Base-by-base conservation (phyloP, 2,329 filamentous ascomycete species). In the Pseudocercospora cruenta region DNA sequence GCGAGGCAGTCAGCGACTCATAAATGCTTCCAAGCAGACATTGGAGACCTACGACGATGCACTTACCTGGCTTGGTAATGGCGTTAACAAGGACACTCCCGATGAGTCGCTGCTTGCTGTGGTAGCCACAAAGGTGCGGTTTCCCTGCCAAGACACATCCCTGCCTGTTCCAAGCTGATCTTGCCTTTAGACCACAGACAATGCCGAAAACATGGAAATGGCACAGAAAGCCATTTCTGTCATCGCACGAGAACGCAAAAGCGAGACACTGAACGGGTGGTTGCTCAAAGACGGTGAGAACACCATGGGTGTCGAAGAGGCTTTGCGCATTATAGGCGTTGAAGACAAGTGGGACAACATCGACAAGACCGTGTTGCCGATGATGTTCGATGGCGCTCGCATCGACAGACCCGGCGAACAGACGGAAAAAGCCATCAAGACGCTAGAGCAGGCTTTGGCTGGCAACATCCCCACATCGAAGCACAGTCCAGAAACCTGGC, bases 41-140 rank as follows among this genome's bases (percentile, higher is more conserved):
- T 81, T 90, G 28, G 84, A 88, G 67, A 88, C 84, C n/a, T 85
- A 86, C 63, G 83, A 87, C 54, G 87, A 91, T 73, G 90, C 90
- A 1, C 80, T 90, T 33, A 79, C 84, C 12, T 91, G 85, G 79
- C 80, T 91, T 12, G 86, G 83, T 7, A 84, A 87, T 10, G 79
- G 82, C 60, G 75, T 78, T 28, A 77, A 74, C 5, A 72, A 72
- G 21, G 67, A 78, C 10, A 84, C 82, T 9, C 72, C 81, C 1
- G 87, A 90, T 72, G 86, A 88, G 57, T 86, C 86, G 68, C 80
- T 90, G 43, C 78, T 84, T 58, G 82, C 87, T 2, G 82, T 88
- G 78, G 87, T 81, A 70, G 81, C 83, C 31, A 76, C 85, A 43
- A 88, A 88, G 79, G 84, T 88, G 77, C 66, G 78, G 70, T 33